Evolutionary conservation across 2,329 filamentous ascomycete genomes (phyloP).

Genomic region (Aspergillaceae sp.): DNA sequence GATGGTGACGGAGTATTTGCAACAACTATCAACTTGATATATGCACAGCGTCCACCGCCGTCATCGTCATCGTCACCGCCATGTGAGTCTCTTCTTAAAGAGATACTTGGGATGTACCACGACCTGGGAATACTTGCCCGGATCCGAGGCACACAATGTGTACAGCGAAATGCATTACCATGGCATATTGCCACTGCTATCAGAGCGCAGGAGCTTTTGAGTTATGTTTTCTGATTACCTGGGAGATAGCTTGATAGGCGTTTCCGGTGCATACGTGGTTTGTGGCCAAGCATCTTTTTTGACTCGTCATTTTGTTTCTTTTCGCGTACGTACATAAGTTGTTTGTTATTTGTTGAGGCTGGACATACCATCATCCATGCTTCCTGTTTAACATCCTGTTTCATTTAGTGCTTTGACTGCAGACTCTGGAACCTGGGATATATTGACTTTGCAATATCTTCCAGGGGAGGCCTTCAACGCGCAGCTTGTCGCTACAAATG

Average conservation of each 20-base stretch:
- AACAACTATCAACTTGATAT: constrained; percentile 36
- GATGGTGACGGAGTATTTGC: constrained; percentile 35
- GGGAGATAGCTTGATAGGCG: no score
- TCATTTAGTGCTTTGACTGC: no score
- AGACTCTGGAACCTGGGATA: no score
- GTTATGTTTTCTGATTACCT: constrained; percentile 29
- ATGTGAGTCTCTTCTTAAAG: constrained; percentile 31
- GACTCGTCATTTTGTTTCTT: no score
- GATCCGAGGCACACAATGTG: constrained; percentile 33
- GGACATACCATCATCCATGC: constrained; percentile 2
- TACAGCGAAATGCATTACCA: constrained; percentile 35
- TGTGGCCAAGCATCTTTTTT: no score
- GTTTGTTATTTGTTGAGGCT: not conserved
- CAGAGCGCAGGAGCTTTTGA: constrained; percentile 34
- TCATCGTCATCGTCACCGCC: constrained; percentile 17
- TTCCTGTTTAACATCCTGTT: not conserved
- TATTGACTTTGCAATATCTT: no score
- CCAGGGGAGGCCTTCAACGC: no score
- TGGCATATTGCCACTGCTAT: constrained; percentile 42
- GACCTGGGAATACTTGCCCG: constrained; percentile 37
- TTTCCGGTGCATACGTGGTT: no score
- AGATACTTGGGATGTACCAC: constrained; percentile 37
- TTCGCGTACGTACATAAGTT: constrained; percentile 8
- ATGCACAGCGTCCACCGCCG: constrained; percentile 21
- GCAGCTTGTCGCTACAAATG: no score